Base-by-base conservation (phyloP, 108 stramenopile species). In the Chaetoceros muelleri region DNA sequence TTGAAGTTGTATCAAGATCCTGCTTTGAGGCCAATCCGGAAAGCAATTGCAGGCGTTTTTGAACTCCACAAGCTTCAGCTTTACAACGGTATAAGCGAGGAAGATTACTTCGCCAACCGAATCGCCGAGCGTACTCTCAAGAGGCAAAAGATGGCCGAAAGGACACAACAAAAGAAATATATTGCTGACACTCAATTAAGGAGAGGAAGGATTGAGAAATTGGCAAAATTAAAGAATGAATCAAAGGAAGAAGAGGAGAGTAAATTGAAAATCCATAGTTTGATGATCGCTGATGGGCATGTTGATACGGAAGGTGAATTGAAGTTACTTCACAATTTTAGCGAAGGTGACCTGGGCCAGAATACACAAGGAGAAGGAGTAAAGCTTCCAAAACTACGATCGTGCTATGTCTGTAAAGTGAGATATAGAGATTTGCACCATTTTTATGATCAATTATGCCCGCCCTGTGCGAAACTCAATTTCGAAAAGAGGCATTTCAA, bases 401-500 rank as follows among this genome's bases (percentile, higher is more conserved):
- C 90, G 0, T 95, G 94, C 69, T 95, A 95, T 64, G 67, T 73
- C 23, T 95, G 94, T 67, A 92, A 93, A 65, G 64, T 67, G 0
- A 78, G 90, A 17, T 95, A 76, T 62, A 71, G 81, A 16, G 69
- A 71, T 24, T 63, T 95, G 30, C 94, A 95, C 62, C 64, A 74
- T 51, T 95, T 95, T 56, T 95, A 95, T 68, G 94, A 90, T 54
- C 84, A 87, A 58, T 70, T 95, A 5, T 95, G 94, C 70, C 88
- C 88, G 3, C 30, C 58, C 3, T 95, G 94, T 69, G 88, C 94
- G 10, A 48, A 69, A 2, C 63, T 93, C 48, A 93, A 93, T 71
- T 95, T 65, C 64, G 48, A 68, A 10, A 95, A 95, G 54, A 66
- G 94, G 17, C 73, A 83, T 59, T 75, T 87, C 53, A 74, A 76